phyloP scores from a whole-genome alignment of 106 monocot genomes.

The Dactylorhiza incarnata region DNA sequence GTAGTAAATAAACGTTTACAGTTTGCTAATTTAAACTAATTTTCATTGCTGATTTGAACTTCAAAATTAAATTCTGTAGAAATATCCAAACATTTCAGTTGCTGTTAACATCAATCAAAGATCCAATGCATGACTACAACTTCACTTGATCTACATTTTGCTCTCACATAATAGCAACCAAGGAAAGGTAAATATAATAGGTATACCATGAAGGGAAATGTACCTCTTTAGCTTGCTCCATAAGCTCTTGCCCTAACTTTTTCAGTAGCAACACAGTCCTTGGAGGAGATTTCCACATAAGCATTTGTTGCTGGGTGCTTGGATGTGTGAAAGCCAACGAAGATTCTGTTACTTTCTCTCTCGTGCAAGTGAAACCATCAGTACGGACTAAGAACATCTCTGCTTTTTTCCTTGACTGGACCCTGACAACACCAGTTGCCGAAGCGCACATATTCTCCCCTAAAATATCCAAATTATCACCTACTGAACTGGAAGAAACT shows the following conservation, averaged over 20 bases:
- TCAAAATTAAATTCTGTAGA: neutral
- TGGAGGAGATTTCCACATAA: conserved; percentile 98
- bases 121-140: neutral
- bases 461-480: conserved; percentile 23
- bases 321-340: conserved; percentile 99
- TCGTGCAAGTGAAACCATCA: conserved; percentile 90
- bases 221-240: conserved; percentile 98
- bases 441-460: conserved; percentile 87
- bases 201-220: neutral
- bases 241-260: conserved; percentile 83
- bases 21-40: neutral
- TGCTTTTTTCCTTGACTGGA: conserved; percentile 95
- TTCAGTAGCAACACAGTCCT: conserved; percentile 90
- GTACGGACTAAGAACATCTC: conserved; percentile 97
- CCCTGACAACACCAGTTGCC: conserved; percentile 87
- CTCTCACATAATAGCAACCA: neutral
- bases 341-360: conserved; percentile 97
- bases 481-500: conserved; percentile 13
- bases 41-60: neutral
- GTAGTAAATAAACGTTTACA: neutral
- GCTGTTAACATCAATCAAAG: neutral
- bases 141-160: neutral
- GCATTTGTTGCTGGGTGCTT: conserved; percentile 99
- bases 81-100: neutral
- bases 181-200: neutral